Base-by-base conservation (phyloP, 495 filamentous ascomycete genomes). In the Penicillium arizonense region DNA sequence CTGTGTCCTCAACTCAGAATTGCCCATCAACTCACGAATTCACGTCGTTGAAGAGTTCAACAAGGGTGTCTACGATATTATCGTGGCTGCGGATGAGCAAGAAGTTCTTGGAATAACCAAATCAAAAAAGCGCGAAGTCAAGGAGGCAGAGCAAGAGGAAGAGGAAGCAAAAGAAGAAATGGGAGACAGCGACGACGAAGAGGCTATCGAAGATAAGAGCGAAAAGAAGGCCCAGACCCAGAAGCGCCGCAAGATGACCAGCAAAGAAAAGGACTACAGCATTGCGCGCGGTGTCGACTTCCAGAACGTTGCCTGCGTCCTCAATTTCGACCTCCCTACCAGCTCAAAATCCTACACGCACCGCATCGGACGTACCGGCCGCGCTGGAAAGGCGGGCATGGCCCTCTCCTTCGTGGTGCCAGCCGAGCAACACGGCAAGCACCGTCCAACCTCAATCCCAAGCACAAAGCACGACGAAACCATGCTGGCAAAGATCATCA, bases 21-120 rank as follows among this genome's bases (percentile, higher is more conserved):
- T 99, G 14, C 94, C 94, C 4, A 87, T 97, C 55, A 96, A 96
- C 56, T 91, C 89, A 6, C 80, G 94, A 16, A 82, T 97, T 38
- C 94, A 97, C 72, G 88, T 96, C 24, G 91, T 99, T 9, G 87
- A 99, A 61, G 90, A 97, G 67, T 99, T 97, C 74, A 99, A 97
- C 74, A 88, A 89, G 75, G 87, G 87, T 36, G 82, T 94, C 20
- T 99, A 97, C 73, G 93, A 97, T 56, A 96, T 97, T 54, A 91
- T 99, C 52, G 92, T 99, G 60, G 94, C 94, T 4, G 89, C 89
- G 0, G 94, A 98, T 64, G 94, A 98, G 67, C 86, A 89, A 63
- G 92, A 96, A 65, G 78, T 95, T 5, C 62, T 96, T 47, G 88
- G 89, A 3, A 52, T 44, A 5, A 82, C 62, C 63, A 78, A 58